phyloP scores from a whole-genome alignment of 176 grass and related monocot genomes.

The Metroxylon sagu region DNA sequence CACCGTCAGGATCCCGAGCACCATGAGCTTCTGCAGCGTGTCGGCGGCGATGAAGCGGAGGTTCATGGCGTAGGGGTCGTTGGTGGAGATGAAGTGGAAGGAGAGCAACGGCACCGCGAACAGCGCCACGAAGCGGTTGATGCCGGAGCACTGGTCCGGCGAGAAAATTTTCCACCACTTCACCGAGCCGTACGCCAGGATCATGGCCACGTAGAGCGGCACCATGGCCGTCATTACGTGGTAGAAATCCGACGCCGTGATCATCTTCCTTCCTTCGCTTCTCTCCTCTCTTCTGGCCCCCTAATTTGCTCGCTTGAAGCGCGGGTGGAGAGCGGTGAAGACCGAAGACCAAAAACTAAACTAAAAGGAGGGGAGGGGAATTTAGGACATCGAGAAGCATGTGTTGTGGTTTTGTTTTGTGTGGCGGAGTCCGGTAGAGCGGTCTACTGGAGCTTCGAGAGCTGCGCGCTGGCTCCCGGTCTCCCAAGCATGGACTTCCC shows the following conservation, averaged over 20 bases:
- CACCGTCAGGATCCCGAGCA: conserved; percentile 56
- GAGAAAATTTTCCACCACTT: conserved; percentile 99
- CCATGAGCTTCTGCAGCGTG: conserved; percentile 95
- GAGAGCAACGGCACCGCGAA: conserved; percentile 96
- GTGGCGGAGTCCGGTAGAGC: conserved; percentile 10
- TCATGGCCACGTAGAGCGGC: conserved; percentile 98
- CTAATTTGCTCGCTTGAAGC: neutral
- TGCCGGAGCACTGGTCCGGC: conserved; percentile 97
- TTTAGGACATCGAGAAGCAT: conserved; percentile 28
- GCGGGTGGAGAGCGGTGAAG: neutral
- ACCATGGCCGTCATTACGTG: conserved; percentile 98
- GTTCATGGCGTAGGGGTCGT: conserved; percentile 96
- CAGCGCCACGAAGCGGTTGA: conserved; percentile 98
- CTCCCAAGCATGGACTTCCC: conserved; percentile 18
- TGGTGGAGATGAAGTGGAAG: conserved; percentile 98
- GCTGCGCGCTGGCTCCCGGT: conserved; percentile 17
- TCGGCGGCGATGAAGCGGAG: conserved; percentile 95
- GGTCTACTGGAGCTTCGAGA: conserved; percentile 4
- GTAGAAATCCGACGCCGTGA: conserved; percentile 72
- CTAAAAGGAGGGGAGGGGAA: neutral
- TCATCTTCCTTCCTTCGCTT: conserved; percentile 43
- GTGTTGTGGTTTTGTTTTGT: conserved; percentile 79
- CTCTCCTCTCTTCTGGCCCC: no score
- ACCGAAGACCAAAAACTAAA: neutral
- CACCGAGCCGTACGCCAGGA: conserved; percentile 91